phyloP scores from a whole-genome alignment of 768 basidiomycete genomes.

The Kwoniella pini region DNA sequence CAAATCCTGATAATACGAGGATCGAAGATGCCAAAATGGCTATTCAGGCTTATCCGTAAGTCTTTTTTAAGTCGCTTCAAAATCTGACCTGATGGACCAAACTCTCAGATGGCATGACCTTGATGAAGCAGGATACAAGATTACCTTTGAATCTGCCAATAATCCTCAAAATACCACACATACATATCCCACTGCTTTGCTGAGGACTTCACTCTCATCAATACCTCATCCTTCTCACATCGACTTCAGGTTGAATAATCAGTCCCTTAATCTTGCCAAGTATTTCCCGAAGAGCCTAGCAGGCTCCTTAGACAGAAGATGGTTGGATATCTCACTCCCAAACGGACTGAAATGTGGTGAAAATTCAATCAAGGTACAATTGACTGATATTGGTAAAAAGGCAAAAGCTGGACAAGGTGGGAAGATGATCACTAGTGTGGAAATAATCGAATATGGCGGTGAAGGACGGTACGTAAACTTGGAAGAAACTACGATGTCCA shows the following conservation, averaged over 20 bases:
- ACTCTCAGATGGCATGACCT: conserved; percentile 44
- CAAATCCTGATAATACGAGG: conserved; percentile 24
- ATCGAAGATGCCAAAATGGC: conserved; percentile 48
- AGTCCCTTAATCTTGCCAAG: conserved; percentile 18
- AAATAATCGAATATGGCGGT: conserved; percentile 49
- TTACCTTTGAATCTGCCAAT: conserved; percentile 33
- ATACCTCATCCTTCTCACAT: conserved; percentile 44
- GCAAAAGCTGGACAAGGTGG: conserved; percentile 43
- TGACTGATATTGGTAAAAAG: conserved; percentile 31
- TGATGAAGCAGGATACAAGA: conserved; percentile 22
- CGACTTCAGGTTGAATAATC: conserved; percentile 28
- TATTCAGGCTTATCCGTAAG: conserved; percentile 50
- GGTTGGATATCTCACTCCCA: conserved; percentile 39
- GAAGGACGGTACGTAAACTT: conserved; percentile 28
- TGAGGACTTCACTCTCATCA: conserved; percentile 48
- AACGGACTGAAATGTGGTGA: conserved; percentile 22
- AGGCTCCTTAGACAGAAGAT: conserved; percentile 46
- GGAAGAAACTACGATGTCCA: not conserved
- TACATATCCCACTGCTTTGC: conserved; percentile 38
- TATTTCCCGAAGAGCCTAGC: conserved; percentile 28
- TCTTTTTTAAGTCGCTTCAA: not conserved
- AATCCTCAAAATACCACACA: not conserved
- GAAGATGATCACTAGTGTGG: conserved; percentile 50
- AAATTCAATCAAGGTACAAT: conserved; percentile 21
- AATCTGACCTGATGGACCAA: not conserved